Percentiles rank a stretch among this genome's conserved stretches.
Evolutionary conservation across 768 basidiomycete genomes (phyloP).

Genomic region (Pleurotus ostreatus): DNA sequence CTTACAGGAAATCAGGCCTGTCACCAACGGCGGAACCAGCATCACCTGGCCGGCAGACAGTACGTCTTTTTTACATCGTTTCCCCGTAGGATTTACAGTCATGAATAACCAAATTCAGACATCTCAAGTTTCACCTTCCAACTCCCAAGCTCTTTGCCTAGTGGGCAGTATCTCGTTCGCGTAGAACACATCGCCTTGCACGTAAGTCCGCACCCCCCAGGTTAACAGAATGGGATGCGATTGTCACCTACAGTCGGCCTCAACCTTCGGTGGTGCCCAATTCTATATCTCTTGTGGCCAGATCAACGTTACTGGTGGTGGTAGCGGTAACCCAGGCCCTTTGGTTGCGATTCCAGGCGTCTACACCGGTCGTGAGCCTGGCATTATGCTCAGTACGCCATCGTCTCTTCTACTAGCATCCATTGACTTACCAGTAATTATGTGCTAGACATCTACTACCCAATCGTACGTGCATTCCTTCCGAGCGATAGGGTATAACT

Average conservation of each 20-base stretch:
- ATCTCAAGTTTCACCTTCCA: conserved; percentile 30
- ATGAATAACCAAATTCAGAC: conserved; percentile 11
- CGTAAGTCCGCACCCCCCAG: background rate
- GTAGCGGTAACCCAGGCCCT: conserved; percentile 31
- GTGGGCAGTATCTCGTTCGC: conserved; percentile 37
- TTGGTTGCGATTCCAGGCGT: conserved; percentile 33
- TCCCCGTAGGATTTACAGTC: background rate
- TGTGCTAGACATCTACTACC: conserved; percentile 2
- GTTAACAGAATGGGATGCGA: background rate
- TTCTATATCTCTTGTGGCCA: conserved; percentile 36
- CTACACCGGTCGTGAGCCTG: conserved; percentile 26
- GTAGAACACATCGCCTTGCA: conserved; percentile 43
- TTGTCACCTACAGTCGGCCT: conserved; percentile 16
- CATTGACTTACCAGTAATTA: background rate
- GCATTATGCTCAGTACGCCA: background rate
- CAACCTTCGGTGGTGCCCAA: conserved; percentile 36
- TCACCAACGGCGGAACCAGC: conserved; percentile 40
- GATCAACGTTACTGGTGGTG: conserved; percentile 35
- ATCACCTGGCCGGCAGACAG: conserved; percentile 45
- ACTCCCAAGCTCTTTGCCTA: conserved; percentile 32
- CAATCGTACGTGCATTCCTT: background rate
- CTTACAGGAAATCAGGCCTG: conserved; percentile 31
- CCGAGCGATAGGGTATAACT: background rate
- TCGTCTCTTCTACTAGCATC: background rate
- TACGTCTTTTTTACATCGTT: conserved; percentile 12